Evolutionary conservation across 1,139 yeast species (phyloP).

Genomic region (Taphrina wiesneri): DNA sequence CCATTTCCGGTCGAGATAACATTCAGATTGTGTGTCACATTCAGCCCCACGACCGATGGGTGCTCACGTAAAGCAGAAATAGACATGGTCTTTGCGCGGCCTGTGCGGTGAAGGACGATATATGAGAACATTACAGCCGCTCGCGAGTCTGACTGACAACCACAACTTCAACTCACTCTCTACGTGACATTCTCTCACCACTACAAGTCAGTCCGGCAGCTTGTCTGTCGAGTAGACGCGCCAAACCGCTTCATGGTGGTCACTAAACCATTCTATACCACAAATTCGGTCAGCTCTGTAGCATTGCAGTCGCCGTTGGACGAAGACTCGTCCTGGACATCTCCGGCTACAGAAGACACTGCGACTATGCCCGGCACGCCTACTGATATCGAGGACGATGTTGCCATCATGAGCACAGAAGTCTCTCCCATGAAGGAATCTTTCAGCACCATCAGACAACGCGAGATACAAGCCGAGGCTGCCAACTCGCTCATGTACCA

Average conservation of each 20-base stretch:
- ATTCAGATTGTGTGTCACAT: slow-evolving; percentile 4
- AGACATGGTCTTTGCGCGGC: not conserved
- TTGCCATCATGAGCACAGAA: not conserved
- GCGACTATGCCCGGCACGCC: slow-evolving; percentile 17
- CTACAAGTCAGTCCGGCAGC: no score
- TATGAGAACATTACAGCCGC: not conserved
- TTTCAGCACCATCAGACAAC: slow-evolving; percentile 1
- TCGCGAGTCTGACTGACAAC: not conserved
- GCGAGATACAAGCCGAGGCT: slow-evolving; percentile 5
- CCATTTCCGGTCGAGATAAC: slow-evolving; percentile 6
- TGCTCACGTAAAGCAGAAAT: slow-evolving; percentile 7
- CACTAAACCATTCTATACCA: not conserved
- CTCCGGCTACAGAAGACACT: slow-evolving; percentile 10
- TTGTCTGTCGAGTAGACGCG: no score
- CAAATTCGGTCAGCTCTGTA: not conserved
- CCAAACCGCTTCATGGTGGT: not conserved
- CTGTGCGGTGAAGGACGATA: not conserved
- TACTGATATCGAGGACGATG: not conserved
- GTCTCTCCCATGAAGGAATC: not conserved
- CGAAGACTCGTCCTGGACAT: slow-evolving; percentile 8
- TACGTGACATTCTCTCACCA: not conserved
- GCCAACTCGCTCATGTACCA: slow-evolving; percentile 9
- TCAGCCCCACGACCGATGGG: not conserved
- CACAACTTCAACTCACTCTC: not conserved
- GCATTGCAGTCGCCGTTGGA: not conserved